Conservation (phyloP, 2,329 filamentous ascomycete species). For the Diaporthe helianthi region DNA sequence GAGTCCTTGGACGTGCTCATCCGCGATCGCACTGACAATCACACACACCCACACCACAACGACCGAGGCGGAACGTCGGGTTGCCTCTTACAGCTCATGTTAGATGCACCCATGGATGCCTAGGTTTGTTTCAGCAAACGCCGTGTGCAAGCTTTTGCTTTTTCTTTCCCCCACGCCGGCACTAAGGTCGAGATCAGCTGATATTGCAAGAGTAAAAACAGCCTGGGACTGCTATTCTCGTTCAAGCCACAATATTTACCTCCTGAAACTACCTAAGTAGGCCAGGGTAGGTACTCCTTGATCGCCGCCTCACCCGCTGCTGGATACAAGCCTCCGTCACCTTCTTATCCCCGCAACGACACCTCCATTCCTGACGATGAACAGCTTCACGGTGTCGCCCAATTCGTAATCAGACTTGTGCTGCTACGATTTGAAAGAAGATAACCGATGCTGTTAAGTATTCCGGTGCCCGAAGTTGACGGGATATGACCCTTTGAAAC, state of each 20-base stretch:
- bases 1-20: not conserved
- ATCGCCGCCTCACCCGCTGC: not conserved
- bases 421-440: too few species aligned
- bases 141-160: conserved; percentile 1
- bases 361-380: not conserved
- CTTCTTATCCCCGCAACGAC: not conserved
- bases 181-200: not conserved
- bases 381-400: not conserved
- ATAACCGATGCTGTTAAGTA: not conserved
- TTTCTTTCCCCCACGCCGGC: not conserved
- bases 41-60: not conserved
- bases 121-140: not conserved
- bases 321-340: not conserved
- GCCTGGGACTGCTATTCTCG: not conserved
- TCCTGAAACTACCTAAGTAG: not conserved
- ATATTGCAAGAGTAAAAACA: not conserved
- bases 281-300: too few species aligned
- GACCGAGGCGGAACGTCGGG: not conserved
- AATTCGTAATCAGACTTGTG: too few species aligned
- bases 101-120: not conserved
- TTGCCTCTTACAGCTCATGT: not conserved
- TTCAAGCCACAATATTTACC: not conserved
- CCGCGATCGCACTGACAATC: not conserved
- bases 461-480: not conserved
- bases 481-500: not conserved